These are phyloP conservation scores for Alternaria triticina DNA, from an alignment of 2,329 filamentous ascomycete species.

Conservation along the genomic window DNA sequence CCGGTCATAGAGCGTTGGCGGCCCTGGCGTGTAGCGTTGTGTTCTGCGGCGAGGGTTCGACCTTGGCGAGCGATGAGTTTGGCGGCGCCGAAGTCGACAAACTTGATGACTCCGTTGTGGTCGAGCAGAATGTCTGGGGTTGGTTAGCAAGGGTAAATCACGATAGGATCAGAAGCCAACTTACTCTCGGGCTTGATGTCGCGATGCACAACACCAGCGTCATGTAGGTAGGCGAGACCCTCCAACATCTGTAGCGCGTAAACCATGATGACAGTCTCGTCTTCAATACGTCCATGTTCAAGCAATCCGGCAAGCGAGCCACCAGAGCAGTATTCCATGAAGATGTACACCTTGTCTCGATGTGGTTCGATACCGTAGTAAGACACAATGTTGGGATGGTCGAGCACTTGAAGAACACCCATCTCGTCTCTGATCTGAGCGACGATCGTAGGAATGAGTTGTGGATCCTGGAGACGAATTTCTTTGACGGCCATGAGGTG, in stretches of 20 bases:
- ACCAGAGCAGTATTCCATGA: conserved; percentile 99
- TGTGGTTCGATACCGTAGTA: conserved; percentile 99
- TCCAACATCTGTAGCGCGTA: conserved; percentile 94
- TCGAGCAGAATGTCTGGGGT: conserved; percentile 82
- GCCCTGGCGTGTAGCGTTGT: conserved; percentile 57
- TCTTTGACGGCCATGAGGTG: conserved; percentile 99
- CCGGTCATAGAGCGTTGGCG: conserved; percentile 91
- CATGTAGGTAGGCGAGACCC: conserved; percentile 90
- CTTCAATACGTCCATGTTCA: conserved; percentile 95
- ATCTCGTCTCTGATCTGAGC: conserved; percentile 96
- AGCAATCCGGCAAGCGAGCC: conserved; percentile 88
- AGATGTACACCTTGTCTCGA: conserved; percentile 99
- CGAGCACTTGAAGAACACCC: conserved; percentile 91
- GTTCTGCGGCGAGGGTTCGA: conserved; percentile 76
- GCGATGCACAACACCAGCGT: conserved; percentile 89
- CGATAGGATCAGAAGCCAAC: conserved; percentile 43
- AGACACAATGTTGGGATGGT: conserved; percentile 96
- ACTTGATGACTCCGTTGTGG: conserved; percentile 98
- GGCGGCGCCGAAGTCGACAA: conserved; percentile 96
- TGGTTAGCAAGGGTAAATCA: not conserved
- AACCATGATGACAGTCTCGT: conserved; percentile 96
- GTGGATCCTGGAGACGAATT: conserved; percentile 94
- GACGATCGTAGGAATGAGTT: conserved; percentile 92
- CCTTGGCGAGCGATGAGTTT: conserved; percentile 96
- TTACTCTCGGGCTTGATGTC: conserved; percentile 97